Evolutionary conservation across 169 alveolate species (phyloP), one percentile per base, ranked within the genome.

Genomic region (Plasmodium gonderi): DNA sequence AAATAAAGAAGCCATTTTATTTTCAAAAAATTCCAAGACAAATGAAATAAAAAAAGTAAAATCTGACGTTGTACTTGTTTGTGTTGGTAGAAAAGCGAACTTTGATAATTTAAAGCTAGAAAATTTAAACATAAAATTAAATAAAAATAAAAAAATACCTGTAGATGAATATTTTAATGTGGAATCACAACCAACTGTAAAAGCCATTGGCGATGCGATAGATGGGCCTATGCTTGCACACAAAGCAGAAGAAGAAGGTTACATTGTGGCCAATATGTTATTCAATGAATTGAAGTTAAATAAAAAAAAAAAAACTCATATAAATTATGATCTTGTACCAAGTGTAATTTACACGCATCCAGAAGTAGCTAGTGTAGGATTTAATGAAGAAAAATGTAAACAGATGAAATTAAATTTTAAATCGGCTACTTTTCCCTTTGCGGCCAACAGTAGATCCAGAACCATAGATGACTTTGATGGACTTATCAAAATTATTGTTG

Each of bases 211-310:
- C 8, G 99, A 99, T 96, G 98, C 97, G 51, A 97, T 98, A 42
- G 97, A 96, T 36, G 99, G 99, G 14, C 99, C 99, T 36, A 99
- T 98, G 99, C 96, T 99, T 74, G 99, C 99, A 8, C 99, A 99
- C 94, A 99, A 99, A 92, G 99, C 99, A 26, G 99, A 98, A 92
- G 99, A 98, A 91, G 99, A 98, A 80, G 99, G 99, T 20, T 98
- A 98, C 29, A 98, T 97, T 36, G 98, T 98, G 51, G 99, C 99
- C 81, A 80, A 95, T 79, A 97, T 98, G 67, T 94, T 98, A 26
- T 98, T 98, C 17, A 93, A 96, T 91, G 98, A 97, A 49, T 97
- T 95, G n/a, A 95, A 94, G 75, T 42, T 83, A 36, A 94, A 90
- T 49, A 94, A 91, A 31, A 75, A 60, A 74, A 54, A 80, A 77